phyloP scores from a whole-genome alignment of 2,329 filamentous ascomycete genomes.

The Trichothecium roseum region DNA sequence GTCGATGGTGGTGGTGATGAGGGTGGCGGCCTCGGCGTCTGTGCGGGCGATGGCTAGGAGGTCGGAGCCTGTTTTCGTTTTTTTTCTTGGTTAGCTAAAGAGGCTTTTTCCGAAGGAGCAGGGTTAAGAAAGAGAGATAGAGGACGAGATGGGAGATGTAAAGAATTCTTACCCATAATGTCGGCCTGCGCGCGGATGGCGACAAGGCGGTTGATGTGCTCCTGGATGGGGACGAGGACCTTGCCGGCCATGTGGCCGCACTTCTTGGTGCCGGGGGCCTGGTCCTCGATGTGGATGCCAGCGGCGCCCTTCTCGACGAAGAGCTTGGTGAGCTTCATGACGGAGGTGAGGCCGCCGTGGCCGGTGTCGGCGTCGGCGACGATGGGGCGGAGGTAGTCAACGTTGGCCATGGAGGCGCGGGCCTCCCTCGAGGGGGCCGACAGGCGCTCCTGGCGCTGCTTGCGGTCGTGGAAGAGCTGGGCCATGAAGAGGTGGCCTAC shows the following conservation, averaged over 20 bases:
- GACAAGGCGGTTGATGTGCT: conserved; percentile 96
- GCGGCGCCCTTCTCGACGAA: conserved; percentile 95
- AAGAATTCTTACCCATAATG: conserved; percentile 66
- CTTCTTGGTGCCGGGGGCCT: conserved; percentile 97
- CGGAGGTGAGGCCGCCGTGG: conserved; percentile 92
- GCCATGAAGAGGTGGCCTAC: conserved; percentile 96
- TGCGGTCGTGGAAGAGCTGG: conserved; percentile 98
- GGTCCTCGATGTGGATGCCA: conserved; percentile 97
- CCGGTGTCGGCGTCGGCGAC: conserved; percentile 96
- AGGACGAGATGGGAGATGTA: neutral
- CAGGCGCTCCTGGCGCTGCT: conserved; percentile 91
- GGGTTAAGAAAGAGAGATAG: neutral
- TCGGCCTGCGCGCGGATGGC: conserved; percentile 96
- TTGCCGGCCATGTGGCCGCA: conserved; percentile 99
- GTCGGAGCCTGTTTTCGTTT: conserved; percentile 50
- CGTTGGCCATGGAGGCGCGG: conserved; percentile 63
- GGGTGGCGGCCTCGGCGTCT: conserved; percentile 92
- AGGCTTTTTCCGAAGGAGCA: neutral
- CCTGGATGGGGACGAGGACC: conserved; percentile 89
- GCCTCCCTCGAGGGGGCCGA: conserved; percentile 63
- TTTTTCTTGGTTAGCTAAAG: conserved; percentile 3
- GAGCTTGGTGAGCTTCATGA: conserved; percentile 98
- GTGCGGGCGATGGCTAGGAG: conserved; percentile 88
- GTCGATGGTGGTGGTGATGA: conserved; percentile 95
- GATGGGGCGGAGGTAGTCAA: conserved; percentile 92